Percentiles rank a stretch among this genome's conserved stretches.
These are phyloP conservation scores for Puccinia coronata DNA, from an alignment of 1,284 basidiomycete genomes.

Conservation along the genomic window DNA sequence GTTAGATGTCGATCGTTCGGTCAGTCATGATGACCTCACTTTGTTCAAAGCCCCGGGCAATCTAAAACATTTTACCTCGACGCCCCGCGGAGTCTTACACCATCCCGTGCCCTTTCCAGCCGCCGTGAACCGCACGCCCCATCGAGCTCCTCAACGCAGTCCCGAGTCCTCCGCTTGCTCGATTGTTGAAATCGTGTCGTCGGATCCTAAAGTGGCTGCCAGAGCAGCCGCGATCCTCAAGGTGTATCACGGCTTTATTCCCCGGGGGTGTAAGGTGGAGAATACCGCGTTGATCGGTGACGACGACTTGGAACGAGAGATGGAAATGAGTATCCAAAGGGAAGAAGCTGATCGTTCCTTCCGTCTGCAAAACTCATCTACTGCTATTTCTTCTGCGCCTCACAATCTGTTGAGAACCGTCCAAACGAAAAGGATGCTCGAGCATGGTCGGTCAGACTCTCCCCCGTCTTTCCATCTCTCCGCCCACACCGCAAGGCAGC, in stretches of 20 bases:
- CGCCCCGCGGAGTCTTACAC: neutral
- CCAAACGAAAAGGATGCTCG: neutral
- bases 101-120: slow-evolving; percentile 11
- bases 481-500: neutral
- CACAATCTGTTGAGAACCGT: slow-evolving; percentile 3
- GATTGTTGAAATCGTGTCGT: slow-evolving; percentile 74
- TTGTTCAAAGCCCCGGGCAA: slow-evolving; percentile 1
- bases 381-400: neutral
- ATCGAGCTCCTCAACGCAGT: neutral
- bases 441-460: neutral
- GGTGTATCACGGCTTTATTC: slow-evolving; percentile 58
- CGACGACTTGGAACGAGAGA: slow-evolving; percentile 28
- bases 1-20: slow-evolving; percentile 7
- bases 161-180: slow-evolving; percentile 54
- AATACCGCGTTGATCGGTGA: neutral
- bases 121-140: neutral
- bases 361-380: neutral
- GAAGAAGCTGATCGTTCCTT: slow-evolving; percentile 33
- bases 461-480: neutral
- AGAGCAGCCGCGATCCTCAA: slow-evolving; percentile 85
- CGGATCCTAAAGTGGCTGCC: slow-evolving; percentile 77
- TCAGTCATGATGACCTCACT: slow-evolving; percentile 21
- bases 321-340: slow-evolving; percentile 25
- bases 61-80: slow-evolving; percentile 8
- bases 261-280: slow-evolving; percentile 38